phyloP scores from a whole-genome alignment of 2,329 filamentous ascomycete genomes.

The Exophiala mesophila region DNA sequence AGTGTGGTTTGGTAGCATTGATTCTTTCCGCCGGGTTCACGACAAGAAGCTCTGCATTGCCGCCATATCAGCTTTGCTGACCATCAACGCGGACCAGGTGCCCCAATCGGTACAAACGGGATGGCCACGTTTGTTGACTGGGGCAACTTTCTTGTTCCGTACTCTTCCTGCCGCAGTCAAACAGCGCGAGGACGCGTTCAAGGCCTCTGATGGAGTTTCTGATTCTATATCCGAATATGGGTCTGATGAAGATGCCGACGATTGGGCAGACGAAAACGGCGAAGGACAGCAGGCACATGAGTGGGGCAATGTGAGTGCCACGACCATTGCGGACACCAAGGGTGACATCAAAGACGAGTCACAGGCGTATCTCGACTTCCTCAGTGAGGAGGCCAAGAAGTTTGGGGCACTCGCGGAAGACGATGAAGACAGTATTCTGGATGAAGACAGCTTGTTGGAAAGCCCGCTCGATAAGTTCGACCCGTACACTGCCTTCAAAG shows the following conservation, averaged over 20 bases:
- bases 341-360: constrained; percentile 80
- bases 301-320: constrained; percentile 59
- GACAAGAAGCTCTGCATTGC: constrained; percentile 98
- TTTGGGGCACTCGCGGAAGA: constrained; percentile 67
- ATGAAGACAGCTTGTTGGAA: constrained; percentile 88
- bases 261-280: constrained; percentile 68
- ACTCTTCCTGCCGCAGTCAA: constrained; percentile 82
- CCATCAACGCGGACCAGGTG: constrained; percentile 72
- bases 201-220: constrained; percentile 54
- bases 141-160: constrained; percentile 86
- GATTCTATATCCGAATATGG: constrained; percentile 65
- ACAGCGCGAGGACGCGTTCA: constrained; percentile 86
- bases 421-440: constrained; percentile 82
- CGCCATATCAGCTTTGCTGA: constrained; percentile 81
- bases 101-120: constrained; percentile 90
- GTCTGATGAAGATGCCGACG: constrained; percentile 68
- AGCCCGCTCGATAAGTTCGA: constrained; percentile 93
- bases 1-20: constrained; percentile 94
- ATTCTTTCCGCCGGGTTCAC: constrained; percentile 86
- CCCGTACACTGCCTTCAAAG: constrained; percentile 84
- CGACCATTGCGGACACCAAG: constrained; percentile 54
- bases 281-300: constrained; percentile 36
- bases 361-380: constrained; percentile 88
- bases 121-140: constrained; percentile 86
- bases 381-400: constrained; percentile 90